Evolutionary conservation across 2,329 filamentous ascomycete genomes (phyloP).

Genomic region (Diaporthe humulicola): DNA sequence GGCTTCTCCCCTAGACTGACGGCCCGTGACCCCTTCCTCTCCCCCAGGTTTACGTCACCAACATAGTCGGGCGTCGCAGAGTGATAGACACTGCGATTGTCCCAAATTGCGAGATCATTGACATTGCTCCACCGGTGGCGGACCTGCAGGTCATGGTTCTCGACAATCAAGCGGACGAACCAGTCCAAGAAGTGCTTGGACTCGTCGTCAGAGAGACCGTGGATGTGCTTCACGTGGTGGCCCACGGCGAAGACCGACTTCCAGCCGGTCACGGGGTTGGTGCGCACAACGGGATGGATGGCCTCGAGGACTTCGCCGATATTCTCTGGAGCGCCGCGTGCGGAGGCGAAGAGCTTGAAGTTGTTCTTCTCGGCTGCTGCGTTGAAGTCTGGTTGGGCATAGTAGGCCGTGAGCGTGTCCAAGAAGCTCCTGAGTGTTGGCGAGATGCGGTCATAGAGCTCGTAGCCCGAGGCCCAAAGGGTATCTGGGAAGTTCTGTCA

Average conservation of each 20-base stretch:
- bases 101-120: slow-evolving; percentile 69
- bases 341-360: slow-evolving; percentile 60
- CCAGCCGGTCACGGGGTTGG: slow-evolving; percentile 71
- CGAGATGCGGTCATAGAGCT: slow-evolving; percentile 75
- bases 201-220: slow-evolving; percentile 62
- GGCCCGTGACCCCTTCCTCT: slow-evolving; percentile 62
- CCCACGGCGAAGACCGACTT: slow-evolving; percentile 67
- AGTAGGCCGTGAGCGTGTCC: slow-evolving; percentile 69
- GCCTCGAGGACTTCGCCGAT: slow-evolving; percentile 61
- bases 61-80: slow-evolving; percentile 67
- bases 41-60: slow-evolving; percentile 56
- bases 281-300: slow-evolving; percentile 68
- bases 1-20: slow-evolving; percentile 68
- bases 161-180: slow-evolving; percentile 57
- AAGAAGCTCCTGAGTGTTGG: slow-evolving; percentile 68
- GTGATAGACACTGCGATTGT: slow-evolving; percentile 69
- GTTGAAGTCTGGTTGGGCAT: slow-evolving; percentile 63
- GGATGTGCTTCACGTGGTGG: slow-evolving; percentile 64
- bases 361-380: slow-evolving; percentile 59
- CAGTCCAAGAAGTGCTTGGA: slow-evolving; percentile 60
- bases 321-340: slow-evolving; percentile 65
- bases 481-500: slow-evolving; percentile 57
- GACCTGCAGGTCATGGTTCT: slow-evolving; percentile 66
- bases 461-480: slow-evolving; percentile 77
- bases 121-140: slow-evolving; percentile 57